phyloP scores from a whole-genome alignment of 129 eudicot species.

The Pseudognaphalium luteoalbum region DNA sequence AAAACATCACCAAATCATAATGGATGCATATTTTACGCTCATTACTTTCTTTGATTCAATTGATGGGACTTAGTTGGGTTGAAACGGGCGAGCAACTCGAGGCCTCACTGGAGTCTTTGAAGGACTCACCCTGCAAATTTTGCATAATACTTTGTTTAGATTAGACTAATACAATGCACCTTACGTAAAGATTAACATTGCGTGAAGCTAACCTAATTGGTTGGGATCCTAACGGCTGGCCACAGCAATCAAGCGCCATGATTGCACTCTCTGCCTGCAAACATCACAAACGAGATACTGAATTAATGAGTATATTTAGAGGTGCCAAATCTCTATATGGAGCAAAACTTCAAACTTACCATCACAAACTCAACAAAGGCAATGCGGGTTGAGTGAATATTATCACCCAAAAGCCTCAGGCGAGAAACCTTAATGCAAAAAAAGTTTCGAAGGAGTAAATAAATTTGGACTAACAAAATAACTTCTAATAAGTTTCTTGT shows the following conservation, averaged over 20 bases:
- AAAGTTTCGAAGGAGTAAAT: not conserved
- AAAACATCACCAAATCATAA: slow-evolving; percentile 34
- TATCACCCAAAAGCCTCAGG: slow-evolving; percentile 96
- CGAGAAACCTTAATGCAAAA: slow-evolving; percentile 73
- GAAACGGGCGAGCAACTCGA: slow-evolving; percentile 66
- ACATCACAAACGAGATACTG: not conserved
- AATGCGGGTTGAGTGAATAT: slow-evolving; percentile 90
- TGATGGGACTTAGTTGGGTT: slow-evolving; percentile 35
- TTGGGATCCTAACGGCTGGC: slow-evolving; percentile 79
- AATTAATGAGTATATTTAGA: not conserved
- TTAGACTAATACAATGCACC: not conserved
- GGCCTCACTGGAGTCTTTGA: slow-evolving; percentile 99
- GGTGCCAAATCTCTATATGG: not conserved
- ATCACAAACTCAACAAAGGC: slow-evolving; percentile 93
- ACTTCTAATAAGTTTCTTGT: not conserved
- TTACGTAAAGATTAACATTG: not conserved
- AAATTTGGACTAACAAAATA: not conserved
- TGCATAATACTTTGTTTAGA: not conserved
- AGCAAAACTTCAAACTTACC: slow-evolving; percentile 34
- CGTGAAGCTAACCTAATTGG: slow-evolving; percentile 58
- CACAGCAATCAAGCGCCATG: slow-evolving; percentile 88
- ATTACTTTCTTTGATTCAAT: slow-evolving; percentile 23
- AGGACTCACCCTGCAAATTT: slow-evolving; percentile 83
- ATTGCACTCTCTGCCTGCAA: slow-evolving; percentile 94
- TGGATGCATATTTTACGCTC: slow-evolving; percentile 34